These are phyloP conservation scores for Fusarium brevicatenulatum DNA, from an alignment of 2,329 filamentous ascomycete species.

Conservation along the genomic window DNA sequence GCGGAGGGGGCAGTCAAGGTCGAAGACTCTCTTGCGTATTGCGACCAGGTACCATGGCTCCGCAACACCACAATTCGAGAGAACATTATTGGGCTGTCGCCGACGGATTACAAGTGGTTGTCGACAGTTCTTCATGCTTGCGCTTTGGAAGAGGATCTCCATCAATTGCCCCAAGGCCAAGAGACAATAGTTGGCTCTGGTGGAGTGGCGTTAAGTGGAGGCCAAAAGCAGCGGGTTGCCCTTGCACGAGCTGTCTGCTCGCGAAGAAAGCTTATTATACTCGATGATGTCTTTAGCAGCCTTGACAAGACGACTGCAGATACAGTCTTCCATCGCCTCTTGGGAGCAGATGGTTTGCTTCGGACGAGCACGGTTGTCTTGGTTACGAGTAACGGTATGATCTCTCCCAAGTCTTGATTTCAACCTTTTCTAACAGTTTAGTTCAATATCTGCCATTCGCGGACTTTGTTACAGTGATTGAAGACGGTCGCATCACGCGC, in stretches of 20 bases:
- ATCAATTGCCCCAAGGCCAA: slow-evolving; percentile 46
- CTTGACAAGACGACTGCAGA: slow-evolving; percentile 57
- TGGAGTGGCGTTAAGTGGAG: slow-evolving; percentile 56
- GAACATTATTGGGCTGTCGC: slow-evolving; percentile 50
- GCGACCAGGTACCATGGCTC: slow-evolving; percentile 57
- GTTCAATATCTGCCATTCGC: slow-evolving; percentile 41
- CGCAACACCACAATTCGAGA: slow-evolving; percentile 53
- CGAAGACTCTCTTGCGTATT: slow-evolving; percentile 51
- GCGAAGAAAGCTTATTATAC: slow-evolving; percentile 50
- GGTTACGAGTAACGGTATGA: slow-evolving; percentile 12
- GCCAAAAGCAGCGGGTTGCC: slow-evolving; percentile 56
- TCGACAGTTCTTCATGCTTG: slow-evolving; percentile 47
- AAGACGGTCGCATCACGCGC: slow-evolving; percentile 30
- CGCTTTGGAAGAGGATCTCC: slow-evolving; percentile 49
- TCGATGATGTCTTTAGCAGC: slow-evolving; percentile 60
- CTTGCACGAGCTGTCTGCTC: slow-evolving; percentile 60
- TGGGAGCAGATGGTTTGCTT: slow-evolving; percentile 55
- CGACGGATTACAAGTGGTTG: slow-evolving; percentile 45
- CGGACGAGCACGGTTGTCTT: slow-evolving; percentile 49
- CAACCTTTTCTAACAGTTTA: background rate
- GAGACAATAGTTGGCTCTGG: slow-evolving; percentile 53
- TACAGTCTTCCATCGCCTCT: slow-evolving; percentile 54
- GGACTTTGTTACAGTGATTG: slow-evolving; percentile 42
- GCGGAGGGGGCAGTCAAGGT: slow-evolving; percentile 43
- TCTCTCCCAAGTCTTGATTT: accelerated